phyloP scores from a whole-genome alignment of 2,329 filamentous ascomycete species.

The Fusarium verticillioides region DNA sequence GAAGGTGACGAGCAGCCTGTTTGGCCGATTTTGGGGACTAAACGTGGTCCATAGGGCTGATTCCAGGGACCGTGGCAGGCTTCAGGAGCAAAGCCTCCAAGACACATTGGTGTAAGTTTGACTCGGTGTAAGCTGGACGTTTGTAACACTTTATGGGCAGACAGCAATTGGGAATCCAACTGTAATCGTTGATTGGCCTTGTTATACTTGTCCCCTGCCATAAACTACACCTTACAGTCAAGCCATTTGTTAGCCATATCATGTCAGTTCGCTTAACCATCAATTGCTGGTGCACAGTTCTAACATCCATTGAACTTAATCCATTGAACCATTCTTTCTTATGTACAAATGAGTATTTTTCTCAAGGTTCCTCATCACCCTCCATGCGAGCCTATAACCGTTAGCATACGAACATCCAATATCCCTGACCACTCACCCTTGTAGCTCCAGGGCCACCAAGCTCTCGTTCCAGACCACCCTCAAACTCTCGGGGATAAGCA shows the following conservation, averaged over 20 bases:
- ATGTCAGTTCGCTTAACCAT: neutral
- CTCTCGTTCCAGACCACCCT: conserved; percentile 78
- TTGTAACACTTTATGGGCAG: neutral
- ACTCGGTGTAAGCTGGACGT: neutral
- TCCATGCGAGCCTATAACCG: conserved; percentile 62
- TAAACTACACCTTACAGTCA: neutral
- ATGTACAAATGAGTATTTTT: conserved; percentile 51
- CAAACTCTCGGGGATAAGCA: conserved; percentile 76
- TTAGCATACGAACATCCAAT: conserved; percentile 27
- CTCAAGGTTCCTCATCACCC: conserved; percentile 65
- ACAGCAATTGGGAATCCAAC: neutral
- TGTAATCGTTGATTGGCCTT: neutral
- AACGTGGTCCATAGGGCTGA: neutral
- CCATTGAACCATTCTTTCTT: conserved; percentile 44
- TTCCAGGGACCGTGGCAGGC: neutral
- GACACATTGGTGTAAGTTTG: neutral
- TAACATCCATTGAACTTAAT: conserved; percentile 21
- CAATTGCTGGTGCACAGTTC: conserved; percentile 1
- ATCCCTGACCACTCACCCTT: conserved; percentile 64
- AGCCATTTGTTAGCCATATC: neutral
- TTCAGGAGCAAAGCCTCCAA: neutral
- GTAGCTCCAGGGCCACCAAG: conserved; percentile 76
- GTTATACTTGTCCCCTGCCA: neutral
- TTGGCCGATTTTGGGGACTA: neutral
- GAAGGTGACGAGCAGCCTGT: conserved; percentile 20